phyloP scores from a whole-genome alignment of 2,329 filamentous ascomycete genomes.

The Ceratocystis lukuohia region DNA sequence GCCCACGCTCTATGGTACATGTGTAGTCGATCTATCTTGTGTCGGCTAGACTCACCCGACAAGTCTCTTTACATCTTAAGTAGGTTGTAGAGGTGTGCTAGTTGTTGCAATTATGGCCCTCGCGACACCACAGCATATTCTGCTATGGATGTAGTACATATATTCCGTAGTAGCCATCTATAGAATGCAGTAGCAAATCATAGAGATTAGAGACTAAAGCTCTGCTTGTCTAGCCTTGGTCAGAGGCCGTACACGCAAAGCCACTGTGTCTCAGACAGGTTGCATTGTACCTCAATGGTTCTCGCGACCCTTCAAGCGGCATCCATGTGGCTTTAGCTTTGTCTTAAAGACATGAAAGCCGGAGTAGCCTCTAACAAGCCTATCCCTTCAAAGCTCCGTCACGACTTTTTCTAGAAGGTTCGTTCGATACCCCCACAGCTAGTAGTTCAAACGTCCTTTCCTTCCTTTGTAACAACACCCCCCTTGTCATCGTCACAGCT shows the following conservation, averaged over 20 bases:
- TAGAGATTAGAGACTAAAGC: background rate
- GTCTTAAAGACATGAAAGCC: background rate
- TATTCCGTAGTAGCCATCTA: background rate
- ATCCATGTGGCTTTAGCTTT: too few species aligned
- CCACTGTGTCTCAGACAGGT: too few species aligned
- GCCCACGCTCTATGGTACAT: too few species aligned
- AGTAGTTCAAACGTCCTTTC: background rate
- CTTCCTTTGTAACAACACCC: constrained; percentile 15
- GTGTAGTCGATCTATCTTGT: too few species aligned
- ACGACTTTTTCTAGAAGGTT: background rate
- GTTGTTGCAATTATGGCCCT: too few species aligned
- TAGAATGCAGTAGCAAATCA: background rate
- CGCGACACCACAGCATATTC: background rate
- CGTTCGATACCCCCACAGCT: background rate
- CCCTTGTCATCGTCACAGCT: constrained; percentile 59
- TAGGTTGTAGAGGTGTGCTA: too few species aligned
- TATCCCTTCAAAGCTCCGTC: background rate
- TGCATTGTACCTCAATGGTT: too few species aligned
- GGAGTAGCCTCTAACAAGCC: background rate
- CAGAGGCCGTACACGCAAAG: too few species aligned
- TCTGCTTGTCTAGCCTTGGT: too few species aligned
- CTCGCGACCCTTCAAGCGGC: too few species aligned
- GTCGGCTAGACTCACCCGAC: too few species aligned
- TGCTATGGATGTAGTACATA: background rate
- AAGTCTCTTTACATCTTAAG: too few species aligned